Conservation (phyloP, 1,284 basidiomycete genomes). For the Ceratobasidium sp. region DNA sequence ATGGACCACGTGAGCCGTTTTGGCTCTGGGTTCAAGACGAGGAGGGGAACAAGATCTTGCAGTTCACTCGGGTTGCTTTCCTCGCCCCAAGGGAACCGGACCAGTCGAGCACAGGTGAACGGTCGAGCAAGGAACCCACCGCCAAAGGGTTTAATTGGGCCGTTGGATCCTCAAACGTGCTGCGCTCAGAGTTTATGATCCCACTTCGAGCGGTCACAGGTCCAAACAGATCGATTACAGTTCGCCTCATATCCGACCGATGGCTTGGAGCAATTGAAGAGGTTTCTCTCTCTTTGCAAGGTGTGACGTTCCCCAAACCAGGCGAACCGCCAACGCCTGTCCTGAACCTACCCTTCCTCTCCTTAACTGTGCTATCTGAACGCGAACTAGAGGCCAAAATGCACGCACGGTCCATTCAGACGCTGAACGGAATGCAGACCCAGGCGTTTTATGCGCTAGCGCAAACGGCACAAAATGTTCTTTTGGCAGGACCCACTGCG, state of each 20-base stretch:
- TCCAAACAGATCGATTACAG: slow-evolving; percentile 67
- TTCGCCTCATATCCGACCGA: slow-evolving; percentile 88
- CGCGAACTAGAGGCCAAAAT: slow-evolving; percentile 59
- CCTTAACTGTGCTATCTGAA: slow-evolving; percentile 64
- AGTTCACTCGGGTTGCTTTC: slow-evolving; percentile 78
- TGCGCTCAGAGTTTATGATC: slow-evolving; percentile 84
- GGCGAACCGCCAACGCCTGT: slow-evolving; percentile 73
- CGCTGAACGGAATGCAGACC: slow-evolving; percentile 89
- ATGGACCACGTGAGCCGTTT: slow-evolving; percentile 86
- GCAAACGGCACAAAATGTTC: slow-evolving; percentile 73
- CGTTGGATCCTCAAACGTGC: slow-evolving; percentile 51
- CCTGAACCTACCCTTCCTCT: slow-evolving; percentile 85
- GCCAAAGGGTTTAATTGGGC: background rate
- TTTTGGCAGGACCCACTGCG: slow-evolving; percentile 85
- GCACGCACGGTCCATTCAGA: slow-evolving; percentile 60
- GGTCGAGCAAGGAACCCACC: background rate
- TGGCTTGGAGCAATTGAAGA: slow-evolving; percentile 95
- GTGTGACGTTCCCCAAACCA: slow-evolving; percentile 79
- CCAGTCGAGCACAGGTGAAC: background rate
- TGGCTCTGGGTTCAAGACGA: slow-evolving; percentile 97
- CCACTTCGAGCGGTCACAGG: slow-evolving; percentile 68
- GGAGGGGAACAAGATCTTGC: slow-evolving; percentile 82
- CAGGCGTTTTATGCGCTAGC: slow-evolving; percentile 88
- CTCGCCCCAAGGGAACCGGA: slow-evolving; percentile 63
- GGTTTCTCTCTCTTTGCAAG: slow-evolving; percentile 69